phyloP scores from a whole-genome alignment of 371 early-diverging fungal genomes.

The Encephalitozoon hellem region DNA sequence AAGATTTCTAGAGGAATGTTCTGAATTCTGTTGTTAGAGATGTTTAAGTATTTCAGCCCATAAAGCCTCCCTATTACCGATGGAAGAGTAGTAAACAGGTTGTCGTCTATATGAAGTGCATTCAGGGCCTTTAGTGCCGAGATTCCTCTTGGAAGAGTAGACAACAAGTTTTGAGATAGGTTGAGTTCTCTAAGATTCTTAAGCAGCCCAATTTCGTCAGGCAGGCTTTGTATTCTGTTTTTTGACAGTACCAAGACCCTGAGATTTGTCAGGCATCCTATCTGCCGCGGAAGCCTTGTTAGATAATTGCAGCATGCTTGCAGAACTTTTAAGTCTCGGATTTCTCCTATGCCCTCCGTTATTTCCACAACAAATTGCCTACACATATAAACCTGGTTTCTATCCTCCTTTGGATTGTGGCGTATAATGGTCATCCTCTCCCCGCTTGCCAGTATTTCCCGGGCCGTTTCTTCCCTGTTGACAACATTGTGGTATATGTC shows the following conservation, averaged over 20 bases:
- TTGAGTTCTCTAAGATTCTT: conserved; percentile 67
- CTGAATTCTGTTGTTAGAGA: conserved; percentile 62
- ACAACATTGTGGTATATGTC: conserved; percentile 13
- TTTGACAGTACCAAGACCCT: conserved; percentile 55
- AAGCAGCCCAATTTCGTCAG: conserved; percentile 67
- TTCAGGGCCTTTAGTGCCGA: conserved; percentile 64
- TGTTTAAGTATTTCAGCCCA: conserved; percentile 41
- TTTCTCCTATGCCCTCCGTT: conserved; percentile 31
- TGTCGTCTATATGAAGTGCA: conserved; percentile 63
- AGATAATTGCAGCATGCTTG: conserved; percentile 61
- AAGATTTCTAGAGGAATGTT: conserved; percentile 64
- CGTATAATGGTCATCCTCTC: neutral
- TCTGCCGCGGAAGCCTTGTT: conserved; percentile 49
- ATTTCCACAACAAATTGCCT: conserved; percentile 43
- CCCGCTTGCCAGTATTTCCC: neutral
- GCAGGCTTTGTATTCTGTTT: conserved; percentile 61
- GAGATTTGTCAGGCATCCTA: conserved; percentile 46
- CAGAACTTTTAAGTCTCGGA: conserved; percentile 30
- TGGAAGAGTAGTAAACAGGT: conserved; percentile 56
- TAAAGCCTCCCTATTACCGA: conserved; percentile 43
- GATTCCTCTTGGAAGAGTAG: conserved; percentile 64
- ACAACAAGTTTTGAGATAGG: conserved; percentile 66
- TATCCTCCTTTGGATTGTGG: neutral
- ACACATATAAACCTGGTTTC: conserved; percentile 55
- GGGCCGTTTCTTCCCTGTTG: neutral